Percentiles rank a stretch among this genome's conserved stretches.
phyloP scores from a whole-genome alignment of 2,329 filamentous ascomycete species.

The Venturia asperata region DNA sequence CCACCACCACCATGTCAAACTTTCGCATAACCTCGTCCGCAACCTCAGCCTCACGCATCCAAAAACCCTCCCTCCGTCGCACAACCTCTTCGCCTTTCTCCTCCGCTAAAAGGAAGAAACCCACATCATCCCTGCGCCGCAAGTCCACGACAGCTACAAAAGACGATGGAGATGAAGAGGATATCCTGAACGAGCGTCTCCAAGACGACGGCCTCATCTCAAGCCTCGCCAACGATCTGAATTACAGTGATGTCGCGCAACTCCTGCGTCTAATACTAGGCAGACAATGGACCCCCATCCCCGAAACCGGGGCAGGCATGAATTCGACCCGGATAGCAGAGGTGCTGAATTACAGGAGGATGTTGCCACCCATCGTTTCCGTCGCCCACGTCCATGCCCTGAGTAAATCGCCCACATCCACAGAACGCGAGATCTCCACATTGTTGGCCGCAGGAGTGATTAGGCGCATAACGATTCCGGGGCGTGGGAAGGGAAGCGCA shows the following conservation, averaged over 20 bases:
- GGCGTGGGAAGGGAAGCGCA: conserved; percentile 49
- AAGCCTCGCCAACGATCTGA: conserved; percentile 49
- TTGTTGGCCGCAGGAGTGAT: conserved; percentile 51
- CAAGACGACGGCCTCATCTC: conserved; percentile 31
- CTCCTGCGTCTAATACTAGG: conserved; percentile 33
- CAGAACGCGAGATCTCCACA: conserved; percentile 61
- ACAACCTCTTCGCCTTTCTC: conserved; percentile 34
- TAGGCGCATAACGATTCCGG: conserved; percentile 56
- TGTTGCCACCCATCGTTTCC: conserved; percentile 58
- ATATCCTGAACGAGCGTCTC: conserved; percentile 30
- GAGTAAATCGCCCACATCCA: conserved; percentile 53
- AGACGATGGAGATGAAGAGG: conserved; percentile 24
- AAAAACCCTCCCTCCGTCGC: conserved; percentile 28
- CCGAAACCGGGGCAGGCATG: conserved; percentile 53
- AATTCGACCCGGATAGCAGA: conserved; percentile 56
- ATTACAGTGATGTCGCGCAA: conserved; percentile 56
- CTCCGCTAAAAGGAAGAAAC: conserved; percentile 32
- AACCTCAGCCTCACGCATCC: conserved; percentile 23
- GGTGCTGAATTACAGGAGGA: conserved; percentile 53
- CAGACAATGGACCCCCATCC: conserved; percentile 36
- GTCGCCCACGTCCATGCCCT: conserved; percentile 60
- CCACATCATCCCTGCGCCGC: conserved; percentile 20
- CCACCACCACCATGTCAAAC: conserved; percentile 20
- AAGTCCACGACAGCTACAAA: conserved; percentile 14
- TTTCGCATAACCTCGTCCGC: conserved; percentile 21